Conservation (phyloP, 129 eudicot species). For the Helianthus annuus region DNA sequence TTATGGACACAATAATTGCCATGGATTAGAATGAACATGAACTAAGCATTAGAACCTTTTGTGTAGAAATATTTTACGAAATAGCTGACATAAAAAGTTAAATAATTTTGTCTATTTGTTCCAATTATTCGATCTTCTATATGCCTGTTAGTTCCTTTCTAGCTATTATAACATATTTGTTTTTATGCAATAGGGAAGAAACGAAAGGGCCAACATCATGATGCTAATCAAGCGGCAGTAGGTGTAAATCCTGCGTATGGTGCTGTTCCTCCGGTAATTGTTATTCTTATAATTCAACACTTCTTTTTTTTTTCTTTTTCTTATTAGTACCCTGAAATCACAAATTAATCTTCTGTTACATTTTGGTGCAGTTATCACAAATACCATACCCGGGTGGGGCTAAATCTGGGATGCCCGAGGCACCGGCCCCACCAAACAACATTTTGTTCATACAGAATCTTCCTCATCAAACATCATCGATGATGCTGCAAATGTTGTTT, state of each 20-base stretch:
- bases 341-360: background rate
- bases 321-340: background rate
- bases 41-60: background rate
- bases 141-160: background rate
- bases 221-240: constrained; percentile 69
- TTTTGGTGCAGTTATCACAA: constrained; percentile 72
- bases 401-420: constrained; percentile 68
- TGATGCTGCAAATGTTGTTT: constrained; percentile 94
- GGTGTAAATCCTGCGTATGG: constrained; percentile 79
- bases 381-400: constrained; percentile 71
- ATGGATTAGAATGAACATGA: background rate
- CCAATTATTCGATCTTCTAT: background rate
- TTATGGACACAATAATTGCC: background rate
- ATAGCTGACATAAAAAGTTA: background rate
- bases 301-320: no score
- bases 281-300: background rate
- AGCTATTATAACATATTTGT: background rate
- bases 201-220: constrained; percentile 79
- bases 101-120: background rate
- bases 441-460: constrained; percentile 84
- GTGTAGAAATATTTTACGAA: background rate
- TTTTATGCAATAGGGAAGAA: constrained; percentile 57
- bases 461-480: constrained; percentile 80
- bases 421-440: constrained; percentile 92
- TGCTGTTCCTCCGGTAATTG: constrained; percentile 69